Conservation (phyloP, 2,329 filamentous ascomycete species). For the Esteya vermicola region DNA sequence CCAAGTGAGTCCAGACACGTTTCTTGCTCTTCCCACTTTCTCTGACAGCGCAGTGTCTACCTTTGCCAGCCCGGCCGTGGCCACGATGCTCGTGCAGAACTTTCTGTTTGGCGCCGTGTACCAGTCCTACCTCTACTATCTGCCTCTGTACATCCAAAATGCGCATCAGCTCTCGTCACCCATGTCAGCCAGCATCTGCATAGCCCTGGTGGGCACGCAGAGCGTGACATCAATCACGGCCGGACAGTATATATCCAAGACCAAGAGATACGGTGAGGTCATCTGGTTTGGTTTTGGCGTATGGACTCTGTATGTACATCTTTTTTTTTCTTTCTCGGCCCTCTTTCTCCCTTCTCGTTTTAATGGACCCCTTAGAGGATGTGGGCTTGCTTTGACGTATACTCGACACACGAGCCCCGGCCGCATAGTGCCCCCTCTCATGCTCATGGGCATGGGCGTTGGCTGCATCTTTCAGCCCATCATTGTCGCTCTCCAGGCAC, state of each 20-base stretch:
- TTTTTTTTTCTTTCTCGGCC: no score
- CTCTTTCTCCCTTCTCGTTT: no score
- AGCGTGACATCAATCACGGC: constrained; percentile 15
- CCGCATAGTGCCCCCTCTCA: constrained; percentile 15
- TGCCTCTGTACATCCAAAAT: constrained; percentile 18
- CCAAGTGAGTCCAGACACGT: constrained; percentile 8
- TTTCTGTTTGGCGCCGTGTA: constrained; percentile 9
- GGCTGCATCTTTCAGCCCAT: constrained; percentile 23
- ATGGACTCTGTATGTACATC: constrained; percentile 15
- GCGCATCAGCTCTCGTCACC: constrained; percentile 10
- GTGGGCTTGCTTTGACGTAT: constrained; percentile 16
- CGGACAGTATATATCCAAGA: constrained; percentile 16
- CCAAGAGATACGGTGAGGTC: constrained; percentile 15
- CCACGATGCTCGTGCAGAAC: constrained; percentile 6
- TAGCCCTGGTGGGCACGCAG: constrained; percentile 16
- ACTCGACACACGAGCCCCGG: constrained; percentile 12
- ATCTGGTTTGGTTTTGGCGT: constrained; percentile 18
- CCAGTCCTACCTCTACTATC: constrained; percentile 9
- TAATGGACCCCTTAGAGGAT: no score
- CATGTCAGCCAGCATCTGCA: constrained; percentile 15
- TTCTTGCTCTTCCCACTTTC: background rate
- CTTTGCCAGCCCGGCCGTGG: constrained; percentile 6
- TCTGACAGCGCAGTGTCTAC: constrained; percentile 6
- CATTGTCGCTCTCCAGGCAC: constrained; percentile 22
- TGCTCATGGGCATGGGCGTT: constrained; percentile 20